A percentile compares a stretch with the other conserved stretches of the same genome.
Conservation (phyloP, 768 basidiomycete species). For the Boletus rubescentipes region DNA sequence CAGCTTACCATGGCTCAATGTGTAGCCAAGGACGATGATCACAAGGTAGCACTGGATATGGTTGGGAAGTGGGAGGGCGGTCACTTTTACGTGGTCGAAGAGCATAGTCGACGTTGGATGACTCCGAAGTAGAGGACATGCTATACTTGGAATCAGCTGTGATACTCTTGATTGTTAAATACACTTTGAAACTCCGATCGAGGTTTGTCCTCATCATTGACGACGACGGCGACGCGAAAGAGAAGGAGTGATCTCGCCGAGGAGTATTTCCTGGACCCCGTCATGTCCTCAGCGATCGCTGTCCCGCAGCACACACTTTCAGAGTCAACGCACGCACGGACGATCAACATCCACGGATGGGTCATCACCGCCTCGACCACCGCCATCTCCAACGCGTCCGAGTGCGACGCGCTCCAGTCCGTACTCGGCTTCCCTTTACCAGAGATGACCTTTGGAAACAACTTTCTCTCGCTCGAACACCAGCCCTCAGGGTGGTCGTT, state of each 20-base stretch:
- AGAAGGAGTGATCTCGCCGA: background rate
- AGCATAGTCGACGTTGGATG: no score
- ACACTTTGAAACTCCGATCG: constrained; percentile 3
- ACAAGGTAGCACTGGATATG: background rate
- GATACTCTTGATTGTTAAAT: no score
- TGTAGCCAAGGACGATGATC: no score
- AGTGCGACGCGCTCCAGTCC: constrained; percentile 69
- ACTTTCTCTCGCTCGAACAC: constrained; percentile 69
- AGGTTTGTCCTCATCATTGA: background rate
- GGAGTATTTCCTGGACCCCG: constrained; percentile 15
- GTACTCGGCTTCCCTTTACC: constrained; percentile 77
- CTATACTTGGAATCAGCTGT: no score
- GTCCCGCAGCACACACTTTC: constrained; percentile 62
- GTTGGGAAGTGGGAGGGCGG: background rate
- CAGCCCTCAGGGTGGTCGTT: constrained; percentile 61
- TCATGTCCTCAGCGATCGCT: no score
- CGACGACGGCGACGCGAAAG: constrained; percentile 4
- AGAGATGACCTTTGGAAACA: constrained; percentile 95
- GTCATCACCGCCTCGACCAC: constrained; percentile 65
- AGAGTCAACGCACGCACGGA: constrained; percentile 69
- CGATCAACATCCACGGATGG: constrained; percentile 71
- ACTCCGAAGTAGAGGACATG: no score
- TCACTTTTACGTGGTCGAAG: background rate
- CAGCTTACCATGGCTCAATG: background rate
- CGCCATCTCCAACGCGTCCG: constrained; percentile 75